These are phyloP conservation scores for Stygiomarasmius scandens DNA, from an alignment of 1,284 basidiomycete species.

Conservation along the genomic window DNA sequence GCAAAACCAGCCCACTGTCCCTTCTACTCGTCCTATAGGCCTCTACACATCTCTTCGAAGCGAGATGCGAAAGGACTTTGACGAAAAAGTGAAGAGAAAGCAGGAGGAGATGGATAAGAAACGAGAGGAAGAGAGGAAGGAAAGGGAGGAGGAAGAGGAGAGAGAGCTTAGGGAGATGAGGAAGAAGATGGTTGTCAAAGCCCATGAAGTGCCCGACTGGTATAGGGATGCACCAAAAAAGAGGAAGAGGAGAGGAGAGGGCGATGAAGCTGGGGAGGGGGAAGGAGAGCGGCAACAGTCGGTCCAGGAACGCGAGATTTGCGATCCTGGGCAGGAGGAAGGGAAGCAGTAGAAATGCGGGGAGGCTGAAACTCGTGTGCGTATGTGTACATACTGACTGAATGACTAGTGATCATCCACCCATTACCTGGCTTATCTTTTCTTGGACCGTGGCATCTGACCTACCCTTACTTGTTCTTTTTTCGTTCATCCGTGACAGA, in stretches of 20 bases:
- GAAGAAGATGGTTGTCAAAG: slow-evolving; percentile 64
- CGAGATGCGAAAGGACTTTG: slow-evolving; percentile 64
- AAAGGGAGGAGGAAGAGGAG: slow-evolving; percentile 54
- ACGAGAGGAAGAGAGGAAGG: slow-evolving; percentile 43
- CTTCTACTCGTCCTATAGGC: slow-evolving; percentile 46
- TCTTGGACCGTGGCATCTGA: too few relatives aligned
- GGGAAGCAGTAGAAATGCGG: too few relatives aligned
- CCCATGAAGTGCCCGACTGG: slow-evolving; percentile 74
- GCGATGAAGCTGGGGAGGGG: neutral
- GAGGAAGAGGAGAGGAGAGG: slow-evolving; percentile 13
- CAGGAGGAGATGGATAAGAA: slow-evolving; percentile 52
- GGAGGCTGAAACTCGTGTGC: too few relatives aligned
- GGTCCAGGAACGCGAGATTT: too few relatives aligned
- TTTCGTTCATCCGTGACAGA: too few relatives aligned
- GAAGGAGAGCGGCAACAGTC: neutral
- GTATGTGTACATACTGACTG: too few relatives aligned
- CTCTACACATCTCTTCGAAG: slow-evolving; percentile 59
- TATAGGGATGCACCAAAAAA: slow-evolving; percentile 64
- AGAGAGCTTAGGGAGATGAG: slow-evolving; percentile 58
- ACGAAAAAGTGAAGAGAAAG: slow-evolving; percentile 54
- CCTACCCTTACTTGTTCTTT: too few relatives aligned
- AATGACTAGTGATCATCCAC: too few relatives aligned
- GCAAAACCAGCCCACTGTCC: slow-evolving; percentile 47
- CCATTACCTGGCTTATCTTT: too few relatives aligned
- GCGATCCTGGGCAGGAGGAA: neutral